Evolutionary conservation across 148 eudicot species (phyloP), one percentile per base, ranked within the genome.

Genomic region (Cornus controversa): DNA sequence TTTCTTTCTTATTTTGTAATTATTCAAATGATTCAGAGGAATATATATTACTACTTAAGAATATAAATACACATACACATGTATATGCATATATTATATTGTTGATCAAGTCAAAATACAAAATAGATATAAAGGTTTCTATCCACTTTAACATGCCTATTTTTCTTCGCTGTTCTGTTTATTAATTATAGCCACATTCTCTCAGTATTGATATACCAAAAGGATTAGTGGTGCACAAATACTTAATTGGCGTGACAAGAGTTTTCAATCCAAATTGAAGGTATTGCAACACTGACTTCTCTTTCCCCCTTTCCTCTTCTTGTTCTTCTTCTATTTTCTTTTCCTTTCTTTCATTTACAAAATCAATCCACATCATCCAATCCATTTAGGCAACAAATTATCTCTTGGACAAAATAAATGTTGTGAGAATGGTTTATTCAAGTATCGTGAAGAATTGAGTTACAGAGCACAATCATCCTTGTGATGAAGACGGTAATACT

Each of bases 31-130:
- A 47, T 40, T 23, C 14, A 74, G 50, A 47, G 54, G 15, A 80
- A 64, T 60, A 77, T 75, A 71, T 63, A 70, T 40, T 54, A 72
- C 64, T 36, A 22, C 57, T 28, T 58, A 75, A 54, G 73, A 36
- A 71, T 42, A 77, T 9, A 40, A 40, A 40, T 40, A 40, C 45
- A 4, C 45, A 40, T 6, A 9, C 6, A 40, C 8, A 72, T 76
- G 45, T 68, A 72, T 25, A 64, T 81, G 27, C 18, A 67, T 62
- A 74, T 65, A 34, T 20, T 23, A 31, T 15, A 74, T 68, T 18
- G 76, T 15, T 15, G 66, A 79, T 68, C 62, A 58, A 68, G 66
- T 69, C 72, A 36, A 69, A 40, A 67, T 58, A 26, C 45, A 47
- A 79, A 69, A 22, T 36, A 22, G 62, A 60, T 60, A 67, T 53